A percentile compares a stretch with the other conserved stretches of the same genome.
Conservation (phyloP, 2,329 filamentous ascomycete genomes). For the Xylaria hypoxylon region DNA sequence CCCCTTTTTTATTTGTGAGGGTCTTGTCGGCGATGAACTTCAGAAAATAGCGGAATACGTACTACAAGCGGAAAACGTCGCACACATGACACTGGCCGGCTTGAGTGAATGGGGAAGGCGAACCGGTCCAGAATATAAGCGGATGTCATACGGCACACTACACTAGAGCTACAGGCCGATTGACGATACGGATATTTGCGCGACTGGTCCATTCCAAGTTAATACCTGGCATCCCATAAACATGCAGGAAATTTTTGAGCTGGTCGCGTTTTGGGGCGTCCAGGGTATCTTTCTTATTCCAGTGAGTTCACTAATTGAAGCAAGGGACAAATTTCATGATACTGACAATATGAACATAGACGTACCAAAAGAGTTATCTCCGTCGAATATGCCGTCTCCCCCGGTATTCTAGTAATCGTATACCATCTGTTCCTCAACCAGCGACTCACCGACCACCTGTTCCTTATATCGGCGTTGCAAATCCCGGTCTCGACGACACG, state of each 20-base stretch:
- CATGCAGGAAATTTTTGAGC: not conserved
- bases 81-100: not conserved
- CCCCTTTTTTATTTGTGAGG: too few relatives aligned
- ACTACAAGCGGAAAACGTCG: not conserved
- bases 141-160: too few relatives aligned
- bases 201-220: not conserved
- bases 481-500: not conserved
- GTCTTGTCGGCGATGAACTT: too few relatives aligned
- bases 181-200: not conserved
- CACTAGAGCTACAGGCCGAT: constrained; percentile 10
- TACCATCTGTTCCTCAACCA: too few relatives aligned
- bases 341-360: constrained; percentile 6
- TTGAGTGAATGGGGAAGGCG: too few relatives aligned
- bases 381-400: not conserved
- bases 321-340: not conserved
- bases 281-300: constrained; percentile 5
- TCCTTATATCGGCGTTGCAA: fast-evolving
- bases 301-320: not conserved
- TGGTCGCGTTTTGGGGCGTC: constrained; percentile 1
- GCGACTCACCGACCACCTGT: not conserved
- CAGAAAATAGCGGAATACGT: not conserved
- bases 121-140: too few relatives aligned
- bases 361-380: not conserved
- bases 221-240: not conserved
- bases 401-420: too few relatives aligned